Evolutionary conservation across 148 eudicot species (phyloP).

Genomic region (Vaccinium macrocarpon): DNA sequence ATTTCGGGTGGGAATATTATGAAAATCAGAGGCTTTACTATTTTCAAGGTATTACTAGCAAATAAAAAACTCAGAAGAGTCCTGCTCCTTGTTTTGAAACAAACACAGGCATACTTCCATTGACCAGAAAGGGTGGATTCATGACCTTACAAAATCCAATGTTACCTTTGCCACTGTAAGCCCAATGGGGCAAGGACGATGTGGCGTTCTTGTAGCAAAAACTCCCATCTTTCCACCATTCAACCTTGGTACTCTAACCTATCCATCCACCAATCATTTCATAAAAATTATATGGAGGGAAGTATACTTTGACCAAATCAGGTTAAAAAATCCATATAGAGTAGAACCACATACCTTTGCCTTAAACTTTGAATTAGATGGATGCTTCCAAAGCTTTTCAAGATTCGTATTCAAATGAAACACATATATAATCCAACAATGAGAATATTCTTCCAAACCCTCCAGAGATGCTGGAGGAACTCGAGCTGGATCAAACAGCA

Average conservation of each 20-base stretch:
- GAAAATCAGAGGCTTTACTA: neutral
- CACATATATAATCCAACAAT: constrained; percentile 87
- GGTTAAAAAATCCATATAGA: neutral
- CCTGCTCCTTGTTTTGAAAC: neutral
- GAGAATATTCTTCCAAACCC: constrained; percentile 90
- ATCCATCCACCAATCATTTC: constrained; percentile 24
- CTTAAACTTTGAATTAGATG: constrained; percentile 75
- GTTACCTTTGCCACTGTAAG: constrained; percentile 88
- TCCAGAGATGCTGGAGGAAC: constrained; percentile 88
- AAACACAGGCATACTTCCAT: neutral
- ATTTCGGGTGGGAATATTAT: neutral
- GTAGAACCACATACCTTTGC: constrained; percentile 59
- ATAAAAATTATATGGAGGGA: neutral
- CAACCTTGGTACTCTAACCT: constrained; percentile 94
- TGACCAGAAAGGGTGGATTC: neutral
- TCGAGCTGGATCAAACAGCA: constrained; percentile 63
- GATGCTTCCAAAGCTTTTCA: constrained; percentile 87
- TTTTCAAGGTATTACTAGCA: neutral
- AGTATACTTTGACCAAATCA: neutral
- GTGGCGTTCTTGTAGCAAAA: constrained; percentile 96
- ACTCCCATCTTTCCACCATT: constrained; percentile 83
- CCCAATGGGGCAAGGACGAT: constrained; percentile 97
- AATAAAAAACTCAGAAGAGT: neutral
- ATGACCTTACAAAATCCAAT: neutral
- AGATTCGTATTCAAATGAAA: constrained; percentile 93